Conservation (phyloP, 805 yeast genomes). For the Starmerella roubikii region DNA sequence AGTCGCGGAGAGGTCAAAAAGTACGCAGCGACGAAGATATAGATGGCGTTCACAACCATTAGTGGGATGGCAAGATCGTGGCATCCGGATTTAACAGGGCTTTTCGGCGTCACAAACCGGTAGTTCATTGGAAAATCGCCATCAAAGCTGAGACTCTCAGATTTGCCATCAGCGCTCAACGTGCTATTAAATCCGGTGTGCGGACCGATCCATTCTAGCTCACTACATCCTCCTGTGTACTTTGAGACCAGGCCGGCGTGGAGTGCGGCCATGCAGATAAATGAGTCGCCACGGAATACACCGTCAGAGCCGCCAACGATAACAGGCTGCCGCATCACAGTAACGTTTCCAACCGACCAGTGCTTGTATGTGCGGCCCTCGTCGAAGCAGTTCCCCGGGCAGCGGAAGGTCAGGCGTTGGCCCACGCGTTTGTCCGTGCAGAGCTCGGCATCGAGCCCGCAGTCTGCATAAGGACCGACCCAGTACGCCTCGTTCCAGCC, state of each 20-base stretch:
- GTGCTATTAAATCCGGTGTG: conserved; percentile 36
- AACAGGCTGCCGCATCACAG: conserved; percentile 56
- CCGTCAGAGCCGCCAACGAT: conserved; percentile 53
- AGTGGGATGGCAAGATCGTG: conserved; percentile 53
- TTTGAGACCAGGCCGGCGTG: conserved; percentile 75
- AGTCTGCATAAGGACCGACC: conserved; percentile 60
- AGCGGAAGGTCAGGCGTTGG: conserved; percentile 44
- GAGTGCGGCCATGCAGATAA: conserved; percentile 77
- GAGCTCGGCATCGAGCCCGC: conserved; percentile 57
- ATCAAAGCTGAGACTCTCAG: conserved; percentile 43
- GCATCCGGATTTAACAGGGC: conserved; percentile 30
- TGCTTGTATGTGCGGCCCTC: conserved; percentile 66
- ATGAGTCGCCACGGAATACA: conserved; percentile 71
- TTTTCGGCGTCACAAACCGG: conserved; percentile 35
- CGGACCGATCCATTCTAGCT: conserved; percentile 43
- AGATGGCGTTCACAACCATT: conserved; percentile 41
- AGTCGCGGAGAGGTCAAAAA: conserved; percentile 38
- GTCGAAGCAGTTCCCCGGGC: conserved; percentile 80
- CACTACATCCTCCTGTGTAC: conserved; percentile 64
- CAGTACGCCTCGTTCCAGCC: conserved; percentile 32
- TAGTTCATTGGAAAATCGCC: conserved; percentile 67
- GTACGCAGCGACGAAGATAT: conserved; percentile 37
- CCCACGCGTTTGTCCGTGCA: conserved; percentile 35
- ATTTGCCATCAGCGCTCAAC: conserved; percentile 37
- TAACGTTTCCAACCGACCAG: conserved; percentile 55